Base-by-base conservation (phyloP, 441 rosid genomes). In the Hypseocharis bilobata region DNA sequence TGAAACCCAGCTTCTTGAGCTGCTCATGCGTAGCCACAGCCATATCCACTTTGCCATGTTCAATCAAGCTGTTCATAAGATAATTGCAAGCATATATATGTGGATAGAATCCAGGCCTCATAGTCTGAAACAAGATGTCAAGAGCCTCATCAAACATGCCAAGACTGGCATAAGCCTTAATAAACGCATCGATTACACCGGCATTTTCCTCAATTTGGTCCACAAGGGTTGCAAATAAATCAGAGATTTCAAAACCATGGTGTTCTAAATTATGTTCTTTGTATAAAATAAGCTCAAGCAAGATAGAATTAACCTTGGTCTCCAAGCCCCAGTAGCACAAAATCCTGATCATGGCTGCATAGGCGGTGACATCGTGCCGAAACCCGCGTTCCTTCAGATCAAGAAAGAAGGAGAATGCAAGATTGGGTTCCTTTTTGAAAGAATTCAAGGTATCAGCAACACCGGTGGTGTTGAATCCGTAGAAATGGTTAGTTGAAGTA, bases 141-240 rank as follows among this genome's bases (percentile, higher is more conserved):
- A 78, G 69, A 6, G 81, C 95, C 63, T 86, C 90, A 26, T 85
- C 82, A 67, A 86, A 83, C 92, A 83, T 80, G 6, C 73, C 74
- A 3, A 70, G 65, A 75, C 75, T 55, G 45, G 61, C 83, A 78
- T 78, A 87, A 20, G 79, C 75, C 85, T 84, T 87, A 62, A 87
- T 77, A 77, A 85, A 63, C 0, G 80, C 81, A 82, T 83, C 72
- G 2, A 77, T 16, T 3, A 38, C 25, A 11, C 20, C 7, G 6
- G 34, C 52, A 23, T 75, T 74, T 4, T 64, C 79, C 6, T 26
- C 72, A 60, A 26, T 55, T 10, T 66, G 69, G 19, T 72, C 79
- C 17, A 63, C 65, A 27, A 86, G 58, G 29, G 61, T 65, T 62
- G 65, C 81, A 55, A 85, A 76, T 76, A 87, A 77, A 51, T 76